phyloP scores from a whole-genome alignment of 768 basidiomycete species.

The Mycena capillaripes region DNA sequence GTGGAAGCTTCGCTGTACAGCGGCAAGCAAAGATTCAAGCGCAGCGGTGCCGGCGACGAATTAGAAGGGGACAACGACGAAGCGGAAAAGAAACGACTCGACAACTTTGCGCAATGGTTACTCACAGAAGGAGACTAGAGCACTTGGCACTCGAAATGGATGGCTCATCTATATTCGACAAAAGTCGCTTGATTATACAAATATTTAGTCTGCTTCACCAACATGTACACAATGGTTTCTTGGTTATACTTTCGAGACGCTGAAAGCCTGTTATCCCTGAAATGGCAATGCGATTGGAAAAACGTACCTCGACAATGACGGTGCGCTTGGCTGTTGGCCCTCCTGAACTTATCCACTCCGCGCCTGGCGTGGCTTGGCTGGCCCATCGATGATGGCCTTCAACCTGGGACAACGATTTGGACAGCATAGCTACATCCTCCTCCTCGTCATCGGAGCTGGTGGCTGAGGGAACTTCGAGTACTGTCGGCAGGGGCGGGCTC shows the following conservation, averaged over 20 bases:
- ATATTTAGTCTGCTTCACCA: slow-evolving; percentile 59
- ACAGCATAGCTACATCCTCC: slow-evolving; percentile 75
- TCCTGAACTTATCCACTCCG: slow-evolving; percentile 63
- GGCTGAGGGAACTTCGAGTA: slow-evolving; percentile 68
- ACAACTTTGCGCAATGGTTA: slow-evolving; percentile 91
- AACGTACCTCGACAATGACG: slow-evolving; percentile 80
- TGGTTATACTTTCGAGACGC: slow-evolving; percentile 82
- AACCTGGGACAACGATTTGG: slow-evolving; percentile 81
- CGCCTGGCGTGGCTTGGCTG: slow-evolving; percentile 48
- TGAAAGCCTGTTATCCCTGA: slow-evolving; percentile 42
- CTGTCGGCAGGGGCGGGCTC: slow-evolving; percentile 67
- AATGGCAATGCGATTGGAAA: background rate
- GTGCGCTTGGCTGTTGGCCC: slow-evolving; percentile 63
- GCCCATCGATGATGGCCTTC: slow-evolving; percentile 61
- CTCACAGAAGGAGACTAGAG: slow-evolving; percentile 81
- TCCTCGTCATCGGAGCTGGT: slow-evolving; percentile 76
- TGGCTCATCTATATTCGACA: background rate
- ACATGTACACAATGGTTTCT: slow-evolving; percentile 78
- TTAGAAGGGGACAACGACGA: slow-evolving; percentile 75
- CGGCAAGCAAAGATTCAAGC: slow-evolving; percentile 86
- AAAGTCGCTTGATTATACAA: slow-evolving; percentile 6
- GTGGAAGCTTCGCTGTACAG: slow-evolving; percentile 87
- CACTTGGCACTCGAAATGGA: background rate
- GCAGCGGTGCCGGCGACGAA: slow-evolving; percentile 79
- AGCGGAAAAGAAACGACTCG: slow-evolving; percentile 86